These are phyloP conservation scores for Aureobasidium lini DNA, from an alignment of 2,329 filamentous ascomycete genomes.

Conservation along the genomic window DNA sequence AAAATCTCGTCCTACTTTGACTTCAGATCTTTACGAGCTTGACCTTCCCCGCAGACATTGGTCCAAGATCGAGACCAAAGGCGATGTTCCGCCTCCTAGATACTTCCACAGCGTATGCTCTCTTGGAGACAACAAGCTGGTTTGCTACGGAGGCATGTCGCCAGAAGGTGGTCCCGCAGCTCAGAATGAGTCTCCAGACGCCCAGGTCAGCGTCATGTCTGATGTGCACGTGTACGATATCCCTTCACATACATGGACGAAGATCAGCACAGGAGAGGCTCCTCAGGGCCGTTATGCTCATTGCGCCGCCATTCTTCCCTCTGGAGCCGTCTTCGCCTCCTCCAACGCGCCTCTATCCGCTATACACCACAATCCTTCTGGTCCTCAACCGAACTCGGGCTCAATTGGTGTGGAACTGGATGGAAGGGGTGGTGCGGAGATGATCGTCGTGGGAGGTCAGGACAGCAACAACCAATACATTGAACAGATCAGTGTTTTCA, in stretches of 20 bases:
- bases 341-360: constrained; percentile 76
- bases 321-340: constrained; percentile 79
- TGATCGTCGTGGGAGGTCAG: constrained; percentile 94
- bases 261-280: constrained; percentile 62
- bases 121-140: constrained; percentile 88
- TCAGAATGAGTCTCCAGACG: constrained; percentile 21
- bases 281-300: constrained; percentile 95
- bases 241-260: constrained; percentile 73
- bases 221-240: constrained; percentile 96
- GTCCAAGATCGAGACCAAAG: constrained; percentile 77
- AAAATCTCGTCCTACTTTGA: constrained; percentile 73
- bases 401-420: constrained; percentile 83
- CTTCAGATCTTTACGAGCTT: constrained; percentile 85
- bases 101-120: constrained; percentile 97
- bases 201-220: constrained; percentile 80
- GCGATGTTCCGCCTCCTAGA: constrained; percentile 80
- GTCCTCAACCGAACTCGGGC: constrained; percentile 77
- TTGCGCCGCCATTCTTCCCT: constrained; percentile 86
- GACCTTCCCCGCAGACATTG: constrained; percentile 88
- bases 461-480: constrained; percentile 99
- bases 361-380: constrained; percentile 80
- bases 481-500: constrained; percentile 97
- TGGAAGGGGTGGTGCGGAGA: constrained; percentile 85
- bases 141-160: constrained; percentile 98
- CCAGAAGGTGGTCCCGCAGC: constrained; percentile 71